phyloP scores from a whole-genome alignment of 176 grass and related monocot species.

The Thinopyrum elongatum region DNA sequence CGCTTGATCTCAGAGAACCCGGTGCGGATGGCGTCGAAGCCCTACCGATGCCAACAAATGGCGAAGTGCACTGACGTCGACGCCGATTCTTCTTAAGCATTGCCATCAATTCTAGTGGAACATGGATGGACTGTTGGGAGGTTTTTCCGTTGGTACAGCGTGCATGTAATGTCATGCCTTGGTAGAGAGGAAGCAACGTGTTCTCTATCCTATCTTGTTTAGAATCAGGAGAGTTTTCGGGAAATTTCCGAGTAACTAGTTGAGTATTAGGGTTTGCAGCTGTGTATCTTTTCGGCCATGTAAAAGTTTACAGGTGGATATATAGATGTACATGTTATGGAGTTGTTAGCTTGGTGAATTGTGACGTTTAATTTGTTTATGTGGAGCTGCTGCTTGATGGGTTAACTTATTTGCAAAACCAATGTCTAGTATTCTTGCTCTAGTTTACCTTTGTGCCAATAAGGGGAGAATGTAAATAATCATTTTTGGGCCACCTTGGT shows the following conservation, averaged over 20 bases:
- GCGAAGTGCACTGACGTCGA: conserved; percentile 24
- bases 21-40: conserved; percentile 31
- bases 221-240: conserved; percentile 16
- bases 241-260: conserved; percentile 11
- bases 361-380: background rate
- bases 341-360: background rate
- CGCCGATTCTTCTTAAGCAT: conserved; percentile 20
- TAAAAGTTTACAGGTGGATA: conserved; percentile 41
- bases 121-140: background rate
- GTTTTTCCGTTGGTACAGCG: conserved; percentile 15
- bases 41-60: background rate
- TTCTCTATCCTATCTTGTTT: conserved; percentile 15
- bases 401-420: background rate
- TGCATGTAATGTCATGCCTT: conserved; percentile 12
- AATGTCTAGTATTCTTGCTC: no score
- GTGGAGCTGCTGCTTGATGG: no score
- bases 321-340: conserved; percentile 49
- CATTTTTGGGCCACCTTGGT: no score
- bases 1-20: conserved; percentile 34
- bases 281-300: conserved; percentile 50
- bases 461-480: no score
- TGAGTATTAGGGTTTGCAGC: conserved; percentile 28
- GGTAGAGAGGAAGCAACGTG: conserved; percentile 25
- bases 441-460: no score
- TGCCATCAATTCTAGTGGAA: background rate